phyloP scores from a whole-genome alignment of 2,329 filamentous ascomycete genomes.

The Coniochaeta ligniaria region DNA sequence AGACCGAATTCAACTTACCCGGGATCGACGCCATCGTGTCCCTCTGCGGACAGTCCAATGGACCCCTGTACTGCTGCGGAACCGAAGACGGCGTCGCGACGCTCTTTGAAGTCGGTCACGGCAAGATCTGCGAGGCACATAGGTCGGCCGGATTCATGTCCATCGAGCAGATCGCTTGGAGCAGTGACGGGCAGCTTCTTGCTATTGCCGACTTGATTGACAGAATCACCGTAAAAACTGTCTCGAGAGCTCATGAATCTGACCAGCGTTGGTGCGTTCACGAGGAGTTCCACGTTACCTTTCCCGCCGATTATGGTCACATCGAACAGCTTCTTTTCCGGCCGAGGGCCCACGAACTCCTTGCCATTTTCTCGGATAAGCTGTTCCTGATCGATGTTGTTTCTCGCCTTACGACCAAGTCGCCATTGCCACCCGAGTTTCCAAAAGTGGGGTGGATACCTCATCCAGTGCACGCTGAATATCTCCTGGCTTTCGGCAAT shows the following conservation, averaged over 20 bases:
- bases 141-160: background rate
- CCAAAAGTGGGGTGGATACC: constrained; percentile 2
- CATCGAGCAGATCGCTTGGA: constrained; percentile 4
- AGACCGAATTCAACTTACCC: background rate
- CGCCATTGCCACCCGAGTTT: background rate
- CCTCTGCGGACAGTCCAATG: constrained; percentile 2
- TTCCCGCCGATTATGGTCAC: background rate
- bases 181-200: constrained; percentile 2
- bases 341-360: no score
- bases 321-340: constrained; percentile 5
- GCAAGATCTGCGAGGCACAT: constrained; percentile 2
- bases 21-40: background rate
- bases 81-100: constrained; percentile 5
- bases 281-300: background rate
- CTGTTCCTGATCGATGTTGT: background rate
- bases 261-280: background rate
- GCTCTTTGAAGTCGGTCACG: constrained; percentile 2
- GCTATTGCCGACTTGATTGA: constrained; percentile 1
- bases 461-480: constrained; percentile 2
- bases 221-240: background rate
- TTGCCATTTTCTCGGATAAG: background rate
- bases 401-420: background rate
- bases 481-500: constrained; percentile 1
- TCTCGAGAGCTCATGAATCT: background rate
- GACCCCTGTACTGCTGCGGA: constrained; percentile 6